Evolutionary conservation across 2,329 filamentous ascomycete species (phyloP).

Genomic region (Monosporascus sp.): DNA sequence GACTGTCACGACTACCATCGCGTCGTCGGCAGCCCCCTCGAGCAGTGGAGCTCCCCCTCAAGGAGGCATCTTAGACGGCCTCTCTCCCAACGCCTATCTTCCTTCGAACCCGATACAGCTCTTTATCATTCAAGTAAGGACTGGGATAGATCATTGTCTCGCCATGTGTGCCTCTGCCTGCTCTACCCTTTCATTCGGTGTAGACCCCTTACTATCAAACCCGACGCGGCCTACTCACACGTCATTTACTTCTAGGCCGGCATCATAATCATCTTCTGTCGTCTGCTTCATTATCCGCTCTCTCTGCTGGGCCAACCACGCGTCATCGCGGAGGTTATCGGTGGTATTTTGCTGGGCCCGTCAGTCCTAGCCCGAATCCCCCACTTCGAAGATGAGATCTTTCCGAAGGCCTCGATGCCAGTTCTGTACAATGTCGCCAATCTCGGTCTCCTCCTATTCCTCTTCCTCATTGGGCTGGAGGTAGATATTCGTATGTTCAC

Average conservation of each 20-base stretch:
- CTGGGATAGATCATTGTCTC: neutral
- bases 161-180: neutral
- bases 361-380: constrained; percentile 71
- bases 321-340: constrained; percentile 74
- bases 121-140: constrained; percentile 66
- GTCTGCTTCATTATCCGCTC: constrained; percentile 66
- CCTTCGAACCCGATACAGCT: constrained; percentile 66
- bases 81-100: constrained; percentile 64
- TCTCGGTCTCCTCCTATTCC: constrained; percentile 64
- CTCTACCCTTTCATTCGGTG: neutral
- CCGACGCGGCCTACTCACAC: constrained; percentile 4
- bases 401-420: constrained; percentile 61
- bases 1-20: constrained; percentile 14
- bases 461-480: constrained; percentile 72
- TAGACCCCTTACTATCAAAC: neutral
- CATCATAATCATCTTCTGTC: constrained; percentile 70
- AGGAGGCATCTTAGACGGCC: constrained; percentile 64
- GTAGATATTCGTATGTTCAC: constrained; percentile 64
- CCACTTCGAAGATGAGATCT: constrained; percentile 62
- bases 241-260: constrained; percentile 42
- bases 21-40: constrained; percentile 23
- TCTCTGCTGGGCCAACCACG: constrained; percentile 67
- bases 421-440: constrained; percentile 66
- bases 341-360: constrained; percentile 67
- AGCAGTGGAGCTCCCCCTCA: constrained; percentile 33